Conservation (phyloP, 805 yeast species). For the Scheffersomyces ergatensis region DNA sequence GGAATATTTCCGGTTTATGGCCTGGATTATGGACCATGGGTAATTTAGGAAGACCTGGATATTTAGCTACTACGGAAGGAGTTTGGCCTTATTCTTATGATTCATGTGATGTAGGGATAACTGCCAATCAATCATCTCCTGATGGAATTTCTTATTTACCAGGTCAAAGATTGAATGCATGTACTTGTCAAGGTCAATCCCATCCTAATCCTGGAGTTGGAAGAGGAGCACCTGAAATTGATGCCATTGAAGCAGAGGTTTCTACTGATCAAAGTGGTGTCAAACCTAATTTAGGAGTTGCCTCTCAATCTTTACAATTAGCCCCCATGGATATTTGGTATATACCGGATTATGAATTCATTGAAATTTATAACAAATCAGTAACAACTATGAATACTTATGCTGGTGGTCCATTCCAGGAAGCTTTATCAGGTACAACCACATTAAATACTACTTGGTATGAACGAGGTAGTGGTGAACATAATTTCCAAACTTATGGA, state of each 20-base stretch:
- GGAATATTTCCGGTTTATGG: conserved; percentile 36
- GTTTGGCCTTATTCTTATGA: conserved; percentile 42
- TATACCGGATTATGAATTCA: conserved; percentile 78
- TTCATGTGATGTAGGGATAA: conserved; percentile 37
- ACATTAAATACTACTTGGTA: conserved; percentile 83
- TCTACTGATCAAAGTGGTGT: conserved; percentile 38
- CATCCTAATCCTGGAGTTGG: conserved; percentile 37
- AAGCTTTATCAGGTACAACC: conserved; percentile 85
- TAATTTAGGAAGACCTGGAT: conserved; percentile 37
- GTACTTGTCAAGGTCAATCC: conserved; percentile 35
- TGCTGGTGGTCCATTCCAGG: conserved; percentile 91
- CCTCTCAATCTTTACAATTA: conserved; percentile 86
- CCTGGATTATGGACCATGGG: conserved; percentile 43
- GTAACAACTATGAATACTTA: conserved; percentile 82
- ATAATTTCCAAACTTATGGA: conserved; percentile 68
- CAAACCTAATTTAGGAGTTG: conserved; percentile 52
- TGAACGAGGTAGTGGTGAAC: conserved; percentile 53
- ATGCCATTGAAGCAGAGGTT: conserved; percentile 81
- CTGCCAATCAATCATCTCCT: conserved; percentile 38
- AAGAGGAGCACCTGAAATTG: conserved; percentile 66
- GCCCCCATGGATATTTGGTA: conserved; percentile 97
- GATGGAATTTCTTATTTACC: conserved; percentile 42
- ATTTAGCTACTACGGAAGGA: conserved; percentile 34
- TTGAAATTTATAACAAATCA: conserved; percentile 67
- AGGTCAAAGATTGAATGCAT: conserved; percentile 31